These are phyloP conservation scores for Triticum monococcum DNA, from an alignment of 176 grass and related monocot species.

Conservation along the genomic window DNA sequence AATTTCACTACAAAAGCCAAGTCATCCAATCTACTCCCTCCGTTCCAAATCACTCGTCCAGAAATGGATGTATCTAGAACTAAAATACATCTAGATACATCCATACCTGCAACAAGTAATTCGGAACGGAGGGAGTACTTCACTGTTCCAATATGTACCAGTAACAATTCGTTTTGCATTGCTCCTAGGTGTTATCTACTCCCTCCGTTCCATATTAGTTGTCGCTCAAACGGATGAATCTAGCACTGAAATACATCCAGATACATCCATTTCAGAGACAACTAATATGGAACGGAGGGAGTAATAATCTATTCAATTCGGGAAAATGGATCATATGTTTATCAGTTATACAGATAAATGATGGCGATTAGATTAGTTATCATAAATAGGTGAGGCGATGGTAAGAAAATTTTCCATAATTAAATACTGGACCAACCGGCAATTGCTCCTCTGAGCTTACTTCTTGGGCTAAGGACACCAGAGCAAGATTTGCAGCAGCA, in stretches of 20 bases:
- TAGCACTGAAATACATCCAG: no score
- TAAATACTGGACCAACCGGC: slow-evolving; percentile 30
- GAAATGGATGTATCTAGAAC: no score
- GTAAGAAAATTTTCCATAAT: slow-evolving; percentile 7
- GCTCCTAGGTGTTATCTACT: not conserved
- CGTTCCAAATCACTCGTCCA: no score
- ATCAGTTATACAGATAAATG: not conserved
- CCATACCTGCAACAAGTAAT: no score
- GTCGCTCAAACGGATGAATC: no score
- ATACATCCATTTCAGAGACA: no score
- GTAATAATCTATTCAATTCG: not conserved
- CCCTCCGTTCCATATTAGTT: no score
- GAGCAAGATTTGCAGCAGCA: slow-evolving; percentile 68
- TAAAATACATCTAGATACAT: no score
- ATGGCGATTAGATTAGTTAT: slow-evolving; percentile 3
- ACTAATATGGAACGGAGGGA: no score
- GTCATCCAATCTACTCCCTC: not conserved
- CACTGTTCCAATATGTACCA: not conserved
- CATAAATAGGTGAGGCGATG: not conserved
- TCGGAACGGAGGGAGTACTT: not conserved
- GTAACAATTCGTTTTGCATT: not conserved
- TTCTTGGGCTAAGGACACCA: slow-evolving; percentile 61
- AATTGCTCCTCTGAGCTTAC: slow-evolving; percentile 38
- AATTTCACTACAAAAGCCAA: slow-evolving; percentile 1
- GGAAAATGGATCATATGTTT: not conserved